Evolutionary conservation across 495 filamentous ascomycete species (phyloP).

Genomic region (Penicillium cataractarum): DNA sequence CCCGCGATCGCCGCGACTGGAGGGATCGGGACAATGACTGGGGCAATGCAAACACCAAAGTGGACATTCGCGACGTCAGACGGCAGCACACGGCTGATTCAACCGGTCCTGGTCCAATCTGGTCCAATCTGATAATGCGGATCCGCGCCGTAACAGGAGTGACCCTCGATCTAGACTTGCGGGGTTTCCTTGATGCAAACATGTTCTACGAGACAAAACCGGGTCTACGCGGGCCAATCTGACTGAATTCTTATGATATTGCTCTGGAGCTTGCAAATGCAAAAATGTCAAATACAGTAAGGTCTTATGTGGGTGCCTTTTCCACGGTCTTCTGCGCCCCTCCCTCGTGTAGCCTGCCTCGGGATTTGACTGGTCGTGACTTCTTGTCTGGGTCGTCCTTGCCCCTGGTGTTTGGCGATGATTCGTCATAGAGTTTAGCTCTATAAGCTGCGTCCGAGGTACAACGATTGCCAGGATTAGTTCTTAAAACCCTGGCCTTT

Average conservation of each 20-base stretch:
- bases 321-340: constrained; percentile 8
- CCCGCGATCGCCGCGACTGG: constrained; percentile 12
- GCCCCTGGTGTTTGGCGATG: constrained; percentile 13
- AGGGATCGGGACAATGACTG: not conserved
- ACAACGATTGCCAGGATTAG: constrained; percentile 1
- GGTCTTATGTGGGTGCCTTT: not conserved
- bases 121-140: constrained; percentile 22
- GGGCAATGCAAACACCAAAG: constrained; percentile 24
- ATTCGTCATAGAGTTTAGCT: constrained; percentile 35
- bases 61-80: constrained; percentile 25
- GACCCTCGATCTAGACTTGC: constrained; percentile 30
- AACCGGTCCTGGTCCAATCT: constrained; percentile 9
- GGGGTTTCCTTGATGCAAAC: constrained; percentile 32
- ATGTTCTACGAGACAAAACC: constrained; percentile 23
- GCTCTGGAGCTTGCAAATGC: not conserved
- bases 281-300: not conserved
- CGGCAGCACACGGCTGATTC: constrained; percentile 17
- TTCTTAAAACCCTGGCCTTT: constrained; percentile 3
- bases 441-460: constrained; percentile 17
- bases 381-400: constrained; percentile 1
- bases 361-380: constrained; percentile 4
- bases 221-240: constrained; percentile 17
- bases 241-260: not conserved
- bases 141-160: constrained; percentile 11
- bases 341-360: constrained; percentile 3